These are phyloP conservation scores for Sporormia fimetaria DNA, from an alignment of 495 filamentous ascomycete genomes.

Conservation along the genomic window DNA sequence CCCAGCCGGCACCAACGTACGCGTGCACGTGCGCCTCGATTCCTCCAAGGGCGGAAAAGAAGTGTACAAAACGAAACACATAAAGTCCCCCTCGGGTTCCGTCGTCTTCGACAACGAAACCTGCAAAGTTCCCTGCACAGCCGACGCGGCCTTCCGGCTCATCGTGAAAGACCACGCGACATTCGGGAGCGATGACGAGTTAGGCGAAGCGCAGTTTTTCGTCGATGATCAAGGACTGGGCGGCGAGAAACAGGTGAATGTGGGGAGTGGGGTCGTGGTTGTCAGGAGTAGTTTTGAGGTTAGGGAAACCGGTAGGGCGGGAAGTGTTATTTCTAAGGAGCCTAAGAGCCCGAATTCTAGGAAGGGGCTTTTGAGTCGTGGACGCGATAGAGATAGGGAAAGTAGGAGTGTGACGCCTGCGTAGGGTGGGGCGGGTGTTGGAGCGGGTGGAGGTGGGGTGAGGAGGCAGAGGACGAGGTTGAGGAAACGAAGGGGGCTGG, in stretches of 20 bases:
- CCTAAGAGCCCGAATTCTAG: constrained; percentile 10
- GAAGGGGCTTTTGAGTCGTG: constrained; percentile 17
- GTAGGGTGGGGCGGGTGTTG: constrained; percentile 3
- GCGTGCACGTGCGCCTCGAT: constrained; percentile 59
- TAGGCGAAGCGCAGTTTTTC: constrained; percentile 81
- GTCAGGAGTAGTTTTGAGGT: constrained; percentile 49
- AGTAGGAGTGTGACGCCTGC: constrained; percentile 16
- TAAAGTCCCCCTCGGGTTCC: constrained; percentile 50
- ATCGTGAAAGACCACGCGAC: constrained; percentile 72
- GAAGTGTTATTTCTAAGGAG: background rate
- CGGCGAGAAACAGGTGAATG: constrained; percentile 58
- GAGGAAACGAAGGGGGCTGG: too few species aligned
- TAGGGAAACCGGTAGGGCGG: constrained; percentile 5
- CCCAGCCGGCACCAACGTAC: constrained; percentile 66
- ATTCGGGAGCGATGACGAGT: constrained; percentile 64
- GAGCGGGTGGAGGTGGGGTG: background rate
- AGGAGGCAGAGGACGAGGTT: too few species aligned
- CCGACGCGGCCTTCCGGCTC: constrained; percentile 78
- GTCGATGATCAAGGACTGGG: constrained; percentile 68
- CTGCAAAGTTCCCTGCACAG: constrained; percentile 63
- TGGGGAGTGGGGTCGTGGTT: constrained; percentile 50
- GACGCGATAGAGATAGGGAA: constrained; percentile 5
- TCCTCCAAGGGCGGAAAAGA: constrained; percentile 57
- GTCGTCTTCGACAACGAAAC: constrained; percentile 48
- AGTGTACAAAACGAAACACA: constrained; percentile 72